Percentiles rank a stretch among this genome's conserved stretches.
Evolutionary conservation across 1,284 basidiomycete genomes (phyloP).

Genomic region (Marasmius oreades): DNA sequence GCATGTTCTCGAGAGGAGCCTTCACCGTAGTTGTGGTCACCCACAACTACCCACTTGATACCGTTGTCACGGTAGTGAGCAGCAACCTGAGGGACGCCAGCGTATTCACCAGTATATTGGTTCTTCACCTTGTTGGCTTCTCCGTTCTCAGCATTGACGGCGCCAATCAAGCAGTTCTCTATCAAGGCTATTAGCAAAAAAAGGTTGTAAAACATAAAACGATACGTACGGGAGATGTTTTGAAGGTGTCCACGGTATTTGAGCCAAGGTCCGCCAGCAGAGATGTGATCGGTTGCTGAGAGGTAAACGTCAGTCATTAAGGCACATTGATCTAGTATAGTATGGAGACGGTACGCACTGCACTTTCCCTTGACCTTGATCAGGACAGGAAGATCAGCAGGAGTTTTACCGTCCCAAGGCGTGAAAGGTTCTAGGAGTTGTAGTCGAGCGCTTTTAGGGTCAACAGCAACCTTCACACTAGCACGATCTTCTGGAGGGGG

Average conservation of each 20-base stretch:
- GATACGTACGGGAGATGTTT: constrained; percentile 87
- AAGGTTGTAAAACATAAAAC: background rate
- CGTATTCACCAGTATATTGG: constrained; percentile 86
- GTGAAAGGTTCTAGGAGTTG: constrained; percentile 92
- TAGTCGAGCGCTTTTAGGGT: constrained; percentile 89
- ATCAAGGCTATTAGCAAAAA: constrained; percentile 12
- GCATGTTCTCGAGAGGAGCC: constrained; percentile 98
- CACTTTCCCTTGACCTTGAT: constrained; percentile 99
- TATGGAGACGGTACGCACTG: constrained; percentile 54
- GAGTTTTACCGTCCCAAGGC: constrained; percentile 93
- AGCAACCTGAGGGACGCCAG: constrained; percentile 80
- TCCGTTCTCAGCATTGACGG: constrained; percentile 92
- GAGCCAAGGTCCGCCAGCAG: constrained; percentile 97
- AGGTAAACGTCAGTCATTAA: background rate
- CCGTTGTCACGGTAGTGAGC: constrained; percentile 87
- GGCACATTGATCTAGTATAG: constrained; percentile 4
- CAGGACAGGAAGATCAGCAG: constrained; percentile 85
- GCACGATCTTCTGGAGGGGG: constrained; percentile 86
- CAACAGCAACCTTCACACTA: constrained; percentile 83
- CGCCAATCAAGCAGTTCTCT: constrained; percentile 97
- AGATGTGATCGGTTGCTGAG: constrained; percentile 82
- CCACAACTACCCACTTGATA: constrained; percentile 94
- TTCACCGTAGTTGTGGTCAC: constrained; percentile 97
- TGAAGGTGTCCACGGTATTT: constrained; percentile 99
- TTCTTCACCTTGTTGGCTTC: constrained; percentile 97